Evolutionary conservation across 371 early-diverging fungal genomes (phyloP).

Genomic region (Saksenaea vasiformis): DNA sequence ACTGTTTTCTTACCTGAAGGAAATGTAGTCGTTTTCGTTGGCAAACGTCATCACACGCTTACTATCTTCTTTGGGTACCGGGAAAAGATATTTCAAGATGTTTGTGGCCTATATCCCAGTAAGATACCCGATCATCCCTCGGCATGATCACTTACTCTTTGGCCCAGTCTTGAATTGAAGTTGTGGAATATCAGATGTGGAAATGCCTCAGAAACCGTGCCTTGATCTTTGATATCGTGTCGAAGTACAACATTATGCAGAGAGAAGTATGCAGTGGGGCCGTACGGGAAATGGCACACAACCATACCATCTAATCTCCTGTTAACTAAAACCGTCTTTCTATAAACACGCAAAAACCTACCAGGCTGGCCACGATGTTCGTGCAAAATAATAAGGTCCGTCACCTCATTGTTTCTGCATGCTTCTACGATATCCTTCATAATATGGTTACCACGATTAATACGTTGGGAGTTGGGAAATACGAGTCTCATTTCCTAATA

Average conservation of each 20-base stretch:
- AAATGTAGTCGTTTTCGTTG: slow-evolving; percentile 95
- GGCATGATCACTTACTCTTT: slow-evolving; percentile 56
- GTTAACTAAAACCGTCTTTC: neutral
- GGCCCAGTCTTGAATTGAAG: slow-evolving; percentile 88
- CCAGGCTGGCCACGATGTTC: slow-evolving; percentile 98
- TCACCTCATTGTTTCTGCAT: slow-evolving; percentile 93
- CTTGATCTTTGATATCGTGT: slow-evolving; percentile 95
- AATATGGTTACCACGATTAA: slow-evolving; percentile 97
- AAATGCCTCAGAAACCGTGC: slow-evolving; percentile 94
- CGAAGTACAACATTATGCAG: slow-evolving; percentile 96
- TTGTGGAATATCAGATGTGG: slow-evolving; percentile 96
- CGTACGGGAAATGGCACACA: slow-evolving; percentile 97
- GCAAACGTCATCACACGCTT: slow-evolving; percentile 97
- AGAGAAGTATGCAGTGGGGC: slow-evolving; percentile 98
- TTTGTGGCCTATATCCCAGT: slow-evolving; percentile 63
- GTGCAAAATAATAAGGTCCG: slow-evolving; percentile 95
- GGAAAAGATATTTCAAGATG: slow-evolving; percentile 94
- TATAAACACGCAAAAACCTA: slow-evolving; percentile 18
- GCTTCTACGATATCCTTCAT: slow-evolving; percentile 96
- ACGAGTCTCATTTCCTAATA: slow-evolving; percentile 90
- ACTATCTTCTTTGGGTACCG: slow-evolving; percentile 95
- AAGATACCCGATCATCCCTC: neutral
- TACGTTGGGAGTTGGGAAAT: slow-evolving; percentile 96
- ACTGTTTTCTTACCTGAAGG: slow-evolving; percentile 73
- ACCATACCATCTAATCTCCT: slow-evolving; percentile 83